Base-by-base conservation (phyloP, 2,329 filamentous ascomycete species). In the Phyllosticta paracitricarpa region DNA sequence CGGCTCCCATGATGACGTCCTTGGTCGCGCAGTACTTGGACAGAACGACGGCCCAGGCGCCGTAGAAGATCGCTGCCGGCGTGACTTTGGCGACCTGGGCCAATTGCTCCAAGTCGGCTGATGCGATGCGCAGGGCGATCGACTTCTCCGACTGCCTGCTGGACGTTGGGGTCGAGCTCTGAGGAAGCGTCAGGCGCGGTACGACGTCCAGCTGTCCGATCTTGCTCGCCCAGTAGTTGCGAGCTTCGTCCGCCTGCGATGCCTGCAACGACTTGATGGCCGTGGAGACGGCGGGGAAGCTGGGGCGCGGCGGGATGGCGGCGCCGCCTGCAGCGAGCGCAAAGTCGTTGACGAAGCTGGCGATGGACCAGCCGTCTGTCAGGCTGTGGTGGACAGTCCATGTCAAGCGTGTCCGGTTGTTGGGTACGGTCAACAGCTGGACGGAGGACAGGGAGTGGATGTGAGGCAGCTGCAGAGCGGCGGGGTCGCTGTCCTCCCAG, bases 21-120 rank as follows among this genome's bases (percentile, higher is more conserved):
- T 73, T 65, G 0, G 71, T 70, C 54, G 70, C 69, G 5, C 65
- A 65, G 55, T 72, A 76, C 14, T 57, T 57, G 0, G 67, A 66
- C 1, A 77, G 57, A 5, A 66, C 59, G 2, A 78, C 35, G 0
- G 68, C 73, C 76, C 76, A 78, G 1, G 73, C 75, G 2, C 71
- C 71, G 54, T 71, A 65, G 33, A 70, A 70, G 14, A 69, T 51
- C 5, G 65, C 57, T 26, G 66, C 64, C 1, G 64, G 12, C 8
- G 65, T 64, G 9, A 67, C 58, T 24, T 61, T 58, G 56, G n/a
- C 8, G 17, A 26, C 51, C 2, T 60, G 33, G 1, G 58, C 24
- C n/a, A 48, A 35, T 26, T 8, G 28, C 6, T 60, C 58, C 30
- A 60, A 48, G 7, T 56, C 30, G 3, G 25, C 8, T 12, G 51